Base-by-base conservation (phyloP, 768 basidiomycete species). In the Leccinum subgranulosum region DNA sequence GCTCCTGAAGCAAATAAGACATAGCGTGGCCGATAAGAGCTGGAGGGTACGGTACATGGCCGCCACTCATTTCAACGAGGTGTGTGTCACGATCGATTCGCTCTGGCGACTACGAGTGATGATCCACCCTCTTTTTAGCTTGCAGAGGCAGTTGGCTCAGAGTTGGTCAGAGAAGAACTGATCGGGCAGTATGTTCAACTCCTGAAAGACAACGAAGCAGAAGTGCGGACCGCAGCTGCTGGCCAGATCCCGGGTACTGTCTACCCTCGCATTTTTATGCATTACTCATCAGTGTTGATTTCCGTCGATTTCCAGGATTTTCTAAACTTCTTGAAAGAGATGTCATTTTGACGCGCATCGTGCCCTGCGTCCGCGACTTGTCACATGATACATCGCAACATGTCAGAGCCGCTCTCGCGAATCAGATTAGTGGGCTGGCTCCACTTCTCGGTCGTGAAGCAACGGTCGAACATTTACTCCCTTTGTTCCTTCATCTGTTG, bases 11-110 rank as follows among this genome's bases (percentile, higher is more conserved):
- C 90, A 95, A 72, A 87, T 98, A 66, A 85, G 92, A 67, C 84
- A 88, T 59, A 91, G 90, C 62, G 87, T 97, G 50, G 80, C 86
- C 11, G 97, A 99, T 74, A 97, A 98, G 79, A 96, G 94, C 71
- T 99, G 97, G 97, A 81, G 97, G 64, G 97, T 99, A 53, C 81
- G 97, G 70, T 99, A 98, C 74, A 98, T 98, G 95, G 94, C 94
- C 15, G 96, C 95, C 2, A 93, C 84, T 61, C 92, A 98, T 72
- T 98, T 98, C 75, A 97, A 98, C 63, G 90, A 94, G 81, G 93
- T 91, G 61, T 55, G 78, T 56, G 78, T 61, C 15, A 36, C 23
- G 1, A 33, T 28, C 41, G 28, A 47, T 62, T 49, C 14, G 1
- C 36, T 6, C 11, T 36, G 9, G 39, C 11, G n/a, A 39, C 39